Percentiles rank a stretch among this genome's conserved stretches.
These are phyloP conservation scores for Chaetomium fimeti DNA, from an alignment of 495 filamentous ascomycete genomes.

Conservation along the genomic window DNA sequence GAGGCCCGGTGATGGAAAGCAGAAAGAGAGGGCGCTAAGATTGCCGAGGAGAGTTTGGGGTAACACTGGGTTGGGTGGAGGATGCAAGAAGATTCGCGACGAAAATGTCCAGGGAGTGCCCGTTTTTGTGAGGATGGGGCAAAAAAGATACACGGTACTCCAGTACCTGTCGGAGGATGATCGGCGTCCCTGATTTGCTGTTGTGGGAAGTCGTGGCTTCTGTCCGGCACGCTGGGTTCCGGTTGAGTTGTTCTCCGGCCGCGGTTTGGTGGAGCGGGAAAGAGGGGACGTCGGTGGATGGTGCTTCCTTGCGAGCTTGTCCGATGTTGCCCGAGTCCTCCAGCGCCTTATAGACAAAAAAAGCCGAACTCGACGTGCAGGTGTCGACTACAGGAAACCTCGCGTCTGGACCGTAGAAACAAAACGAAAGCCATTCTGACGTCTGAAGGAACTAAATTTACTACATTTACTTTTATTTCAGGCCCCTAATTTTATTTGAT, in stretches of 20 bases:
- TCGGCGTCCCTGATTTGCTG: slow-evolving; percentile 24
- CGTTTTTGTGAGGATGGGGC: slow-evolving; percentile 2
- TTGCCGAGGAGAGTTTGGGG: background rate
- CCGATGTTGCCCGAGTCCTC: no score
- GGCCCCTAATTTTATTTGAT: no score
- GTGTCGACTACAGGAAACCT: no score
- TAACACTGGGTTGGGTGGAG: background rate
- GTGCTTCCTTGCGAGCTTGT: background rate
- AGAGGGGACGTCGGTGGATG: slow-evolving; percentile 6
- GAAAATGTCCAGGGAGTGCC: background rate
- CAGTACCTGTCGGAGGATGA: background rate
- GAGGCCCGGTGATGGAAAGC: background rate
- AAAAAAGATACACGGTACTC: background rate
- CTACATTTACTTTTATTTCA: no score
- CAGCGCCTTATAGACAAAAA: no score
- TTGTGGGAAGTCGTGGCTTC: background rate
- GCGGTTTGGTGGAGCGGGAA: slow-evolving; percentile 6
- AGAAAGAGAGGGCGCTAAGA: slow-evolving; percentile 12
- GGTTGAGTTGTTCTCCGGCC: slow-evolving; percentile 12
- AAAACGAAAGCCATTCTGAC: no score
- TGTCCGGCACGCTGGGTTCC: slow-evolving; percentile 9
- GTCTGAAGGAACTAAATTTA: no score
- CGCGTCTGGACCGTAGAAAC: no score
- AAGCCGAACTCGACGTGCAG: no score
- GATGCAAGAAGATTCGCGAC: slow-evolving; percentile 5